These are phyloP conservation scores for Tolypocladium tropicale DNA, from an alignment of 2,329 filamentous ascomycete species.

Conservation along the genomic window DNA sequence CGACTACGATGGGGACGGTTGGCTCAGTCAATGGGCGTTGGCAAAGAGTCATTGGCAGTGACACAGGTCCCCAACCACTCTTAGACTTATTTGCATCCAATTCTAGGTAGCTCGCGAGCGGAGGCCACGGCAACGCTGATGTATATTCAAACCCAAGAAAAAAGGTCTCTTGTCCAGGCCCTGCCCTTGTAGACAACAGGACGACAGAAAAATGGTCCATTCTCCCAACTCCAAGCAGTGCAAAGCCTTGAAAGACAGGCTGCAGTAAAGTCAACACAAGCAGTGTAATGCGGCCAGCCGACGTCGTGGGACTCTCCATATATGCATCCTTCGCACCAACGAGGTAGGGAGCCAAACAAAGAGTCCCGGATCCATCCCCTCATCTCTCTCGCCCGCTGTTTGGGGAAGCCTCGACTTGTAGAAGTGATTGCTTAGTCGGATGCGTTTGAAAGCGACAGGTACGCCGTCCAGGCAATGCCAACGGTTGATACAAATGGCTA, in stretches of 20 bases:
- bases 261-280: neutral
- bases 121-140: neutral
- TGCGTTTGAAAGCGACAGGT: slow-evolving; percentile 85
- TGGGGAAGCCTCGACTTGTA: neutral
- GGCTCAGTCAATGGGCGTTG: no score
- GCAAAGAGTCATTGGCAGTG: no score
- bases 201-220: neutral
- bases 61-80: no score
- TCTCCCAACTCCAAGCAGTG: slow-evolving; percentile 7
- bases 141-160: no score
- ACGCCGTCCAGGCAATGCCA: slow-evolving; percentile 96
- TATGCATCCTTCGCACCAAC: neutral
- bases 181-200: neutral
- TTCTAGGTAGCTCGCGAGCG: neutral
- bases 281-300: neutral
- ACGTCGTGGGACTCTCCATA: neutral
- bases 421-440: slow-evolving; percentile 49
- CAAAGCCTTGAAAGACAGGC: neutral
- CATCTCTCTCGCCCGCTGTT: no score
- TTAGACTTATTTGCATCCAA: no score
- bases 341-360: neutral
- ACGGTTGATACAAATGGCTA: slow-evolving; percentile 93
- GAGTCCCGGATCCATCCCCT: neutral
- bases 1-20: no score
- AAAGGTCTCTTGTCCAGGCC: no score